Percentiles rank a stretch among this genome's conserved stretches.
Evolutionary conservation across 2,329 filamentous ascomycete species (phyloP).

Genomic region (Colletotrichum cuscutae): DNA sequence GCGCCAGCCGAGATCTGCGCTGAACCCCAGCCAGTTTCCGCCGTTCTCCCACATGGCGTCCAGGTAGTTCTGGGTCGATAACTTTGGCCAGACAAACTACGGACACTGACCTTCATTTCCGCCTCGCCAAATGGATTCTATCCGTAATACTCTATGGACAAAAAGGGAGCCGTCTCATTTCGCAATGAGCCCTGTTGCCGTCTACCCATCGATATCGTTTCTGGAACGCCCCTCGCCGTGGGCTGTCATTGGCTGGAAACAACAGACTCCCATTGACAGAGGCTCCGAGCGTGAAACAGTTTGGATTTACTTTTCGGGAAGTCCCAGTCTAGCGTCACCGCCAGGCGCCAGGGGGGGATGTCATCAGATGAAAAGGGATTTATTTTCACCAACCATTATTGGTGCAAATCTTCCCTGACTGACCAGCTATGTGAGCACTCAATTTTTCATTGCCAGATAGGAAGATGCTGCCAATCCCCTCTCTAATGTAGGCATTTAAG

Average conservation of each 20-base stretch:
- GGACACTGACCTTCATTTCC: conserved; percentile 16
- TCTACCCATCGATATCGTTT: neutral
- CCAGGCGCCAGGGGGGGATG: conserved; percentile 15
- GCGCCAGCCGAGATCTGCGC: conserved; percentile 22
- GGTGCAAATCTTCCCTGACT: conserved; percentile 19
- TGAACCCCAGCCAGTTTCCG: conserved; percentile 23
- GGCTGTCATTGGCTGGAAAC: conserved; percentile 11
- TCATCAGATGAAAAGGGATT: conserved; percentile 27
- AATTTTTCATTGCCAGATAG: neutral
- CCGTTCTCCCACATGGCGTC: conserved; percentile 23
- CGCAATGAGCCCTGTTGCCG: neutral
- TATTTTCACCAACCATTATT: conserved; percentile 5
- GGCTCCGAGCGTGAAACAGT: conserved; percentile 27
- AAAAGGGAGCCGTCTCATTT: conserved; percentile 7
- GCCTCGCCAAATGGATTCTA: conserved; percentile 2
- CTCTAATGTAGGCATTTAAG: neutral
- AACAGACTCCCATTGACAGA: neutral
- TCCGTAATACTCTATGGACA: neutral
- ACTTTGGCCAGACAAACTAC: neutral
- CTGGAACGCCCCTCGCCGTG: neutral
- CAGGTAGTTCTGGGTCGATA: conserved; percentile 6
- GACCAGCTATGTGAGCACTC: neutral
- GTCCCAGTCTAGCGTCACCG: conserved; percentile 23
- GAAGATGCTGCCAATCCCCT: neutral
- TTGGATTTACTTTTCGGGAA: conserved; percentile 22